Evolutionary conservation across 768 basidiomycete genomes (phyloP).

Genomic region (Collybia mongolica): DNA sequence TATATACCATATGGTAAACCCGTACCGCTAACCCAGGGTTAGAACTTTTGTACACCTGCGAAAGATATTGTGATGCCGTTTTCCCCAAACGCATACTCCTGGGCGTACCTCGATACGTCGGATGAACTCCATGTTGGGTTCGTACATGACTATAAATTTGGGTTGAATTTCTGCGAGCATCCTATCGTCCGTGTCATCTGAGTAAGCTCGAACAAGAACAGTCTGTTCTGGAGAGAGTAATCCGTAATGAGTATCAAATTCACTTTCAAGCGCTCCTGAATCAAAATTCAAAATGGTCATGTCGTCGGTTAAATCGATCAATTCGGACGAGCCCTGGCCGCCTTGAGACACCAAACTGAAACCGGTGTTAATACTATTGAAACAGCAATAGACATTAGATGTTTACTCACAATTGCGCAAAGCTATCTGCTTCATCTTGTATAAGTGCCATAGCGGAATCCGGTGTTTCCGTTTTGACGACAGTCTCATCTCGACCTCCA

Average conservation of each 20-base stretch:
- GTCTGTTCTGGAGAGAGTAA: slow-evolving; percentile 76
- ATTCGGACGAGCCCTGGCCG: slow-evolving; percentile 17
- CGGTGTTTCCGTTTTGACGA: slow-evolving; percentile 14
- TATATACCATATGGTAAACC: slow-evolving; percentile 96
- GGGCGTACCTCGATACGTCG: slow-evolving; percentile 80
- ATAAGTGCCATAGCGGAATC: slow-evolving; percentile 30
- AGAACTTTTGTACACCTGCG: slow-evolving; percentile 81
- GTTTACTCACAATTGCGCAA: slow-evolving; percentile 57
- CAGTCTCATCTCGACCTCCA: slow-evolving; percentile 10
- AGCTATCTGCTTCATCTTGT: slow-evolving; percentile 47
- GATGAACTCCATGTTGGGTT: slow-evolving; percentile 91
- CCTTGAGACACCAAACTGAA: slow-evolving; percentile 36
- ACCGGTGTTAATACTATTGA: background rate
- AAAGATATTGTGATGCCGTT: background rate
- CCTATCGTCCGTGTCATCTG: slow-evolving; percentile 90
- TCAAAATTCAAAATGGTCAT: slow-evolving; percentile 33
- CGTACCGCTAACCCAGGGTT: slow-evolving; percentile 81
- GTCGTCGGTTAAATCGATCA: slow-evolving; percentile 21
- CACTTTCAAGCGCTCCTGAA: slow-evolving; percentile 38
- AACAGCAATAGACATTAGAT: background rate
- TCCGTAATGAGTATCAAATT: slow-evolving; percentile 81
- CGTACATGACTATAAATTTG: slow-evolving; percentile 92
- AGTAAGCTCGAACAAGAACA: slow-evolving; percentile 83
- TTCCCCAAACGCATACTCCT: background rate
- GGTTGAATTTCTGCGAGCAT: slow-evolving; percentile 86